phyloP scores from a whole-genome alignment of 208 protist genomes.

The Leishmania martiniquensis region DNA sequence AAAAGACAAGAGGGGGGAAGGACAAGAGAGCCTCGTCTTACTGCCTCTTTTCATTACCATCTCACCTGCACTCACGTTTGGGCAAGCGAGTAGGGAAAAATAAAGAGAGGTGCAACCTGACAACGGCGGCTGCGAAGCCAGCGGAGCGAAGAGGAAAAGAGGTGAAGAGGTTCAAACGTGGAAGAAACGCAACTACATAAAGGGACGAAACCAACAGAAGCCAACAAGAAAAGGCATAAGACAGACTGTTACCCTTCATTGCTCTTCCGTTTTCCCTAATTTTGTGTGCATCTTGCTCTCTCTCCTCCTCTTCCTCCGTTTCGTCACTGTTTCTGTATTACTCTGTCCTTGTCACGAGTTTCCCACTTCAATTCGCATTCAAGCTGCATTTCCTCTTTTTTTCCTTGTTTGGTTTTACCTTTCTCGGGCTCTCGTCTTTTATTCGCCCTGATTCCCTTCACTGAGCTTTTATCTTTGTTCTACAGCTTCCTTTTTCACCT shows the following conservation, averaged over 20 bases:
- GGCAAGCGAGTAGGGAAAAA: not conserved
- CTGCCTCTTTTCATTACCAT: not conserved
- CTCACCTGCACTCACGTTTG: not conserved
- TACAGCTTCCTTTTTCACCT: too few relatives aligned
- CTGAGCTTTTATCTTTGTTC: too few relatives aligned
- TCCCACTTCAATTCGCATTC: not conserved
- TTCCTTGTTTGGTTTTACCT: not conserved
- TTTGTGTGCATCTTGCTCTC: not conserved
- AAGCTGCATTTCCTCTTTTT: not conserved
- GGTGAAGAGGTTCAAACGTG: not conserved
- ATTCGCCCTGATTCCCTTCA: too few relatives aligned
- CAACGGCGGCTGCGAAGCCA: not conserved
- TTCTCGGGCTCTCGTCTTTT: not conserved
- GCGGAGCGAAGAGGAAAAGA: not conserved
- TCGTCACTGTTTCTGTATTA: not conserved
- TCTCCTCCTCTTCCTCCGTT: not conserved
- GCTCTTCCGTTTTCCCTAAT: not conserved
- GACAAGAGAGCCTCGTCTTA: not conserved
- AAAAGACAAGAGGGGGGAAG: not conserved
- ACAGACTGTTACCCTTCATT: not conserved
- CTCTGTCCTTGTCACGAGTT: constrained; percentile 1
- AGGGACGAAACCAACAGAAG: not conserved
- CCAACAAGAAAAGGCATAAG: not conserved
- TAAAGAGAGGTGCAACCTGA: not conserved
- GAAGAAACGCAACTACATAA: not conserved